These are phyloP conservation scores for Saccharomycopsis fermentans DNA, from an alignment of 805 yeast genomes.

Conservation along the genomic window DNA sequence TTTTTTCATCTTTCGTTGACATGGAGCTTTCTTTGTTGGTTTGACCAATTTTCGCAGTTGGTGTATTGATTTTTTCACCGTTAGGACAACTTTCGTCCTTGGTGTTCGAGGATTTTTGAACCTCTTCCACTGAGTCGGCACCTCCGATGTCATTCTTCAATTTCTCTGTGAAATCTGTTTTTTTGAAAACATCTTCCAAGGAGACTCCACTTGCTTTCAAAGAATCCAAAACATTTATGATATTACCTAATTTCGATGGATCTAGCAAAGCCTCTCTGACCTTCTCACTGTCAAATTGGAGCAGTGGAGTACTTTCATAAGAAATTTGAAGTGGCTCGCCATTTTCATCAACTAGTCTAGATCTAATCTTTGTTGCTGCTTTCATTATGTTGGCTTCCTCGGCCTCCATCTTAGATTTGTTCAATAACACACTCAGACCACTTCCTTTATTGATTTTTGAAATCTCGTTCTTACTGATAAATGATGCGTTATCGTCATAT, in stretches of 20 bases:
- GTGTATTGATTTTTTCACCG: not conserved
- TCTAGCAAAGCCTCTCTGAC: constrained; percentile 29
- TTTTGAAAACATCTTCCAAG: constrained; percentile 28
- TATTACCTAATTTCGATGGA: constrained; percentile 29
- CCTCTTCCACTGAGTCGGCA: not conserved
- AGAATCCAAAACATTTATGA: constrained; percentile 30
- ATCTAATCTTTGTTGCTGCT: constrained; percentile 17
- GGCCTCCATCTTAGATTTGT: constrained; percentile 8
- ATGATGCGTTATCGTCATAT: not conserved
- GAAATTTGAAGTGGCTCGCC: constrained; percentile 3
- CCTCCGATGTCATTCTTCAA: not conserved
- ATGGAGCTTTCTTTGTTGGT: not conserved
- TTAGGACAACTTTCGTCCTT: not conserved
- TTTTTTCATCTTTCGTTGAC: not conserved
- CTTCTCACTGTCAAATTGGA: constrained; percentile 27
- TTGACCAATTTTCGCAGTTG: no score
- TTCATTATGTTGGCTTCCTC: constrained; percentile 24
- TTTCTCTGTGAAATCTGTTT: constrained; percentile 15
- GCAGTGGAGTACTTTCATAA: not conserved
- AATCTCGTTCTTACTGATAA: not conserved
- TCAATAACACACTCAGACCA: not conserved
- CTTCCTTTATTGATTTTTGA: not conserved
- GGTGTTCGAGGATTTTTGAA: not conserved
- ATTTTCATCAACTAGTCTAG: not conserved
- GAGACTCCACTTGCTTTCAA: constrained; percentile 33